Evolutionary conservation across 2,329 filamentous ascomycete species (phyloP), one percentile per base, ranked within the genome.

Genomic region (Pleurostoma richardsiae): DNA sequence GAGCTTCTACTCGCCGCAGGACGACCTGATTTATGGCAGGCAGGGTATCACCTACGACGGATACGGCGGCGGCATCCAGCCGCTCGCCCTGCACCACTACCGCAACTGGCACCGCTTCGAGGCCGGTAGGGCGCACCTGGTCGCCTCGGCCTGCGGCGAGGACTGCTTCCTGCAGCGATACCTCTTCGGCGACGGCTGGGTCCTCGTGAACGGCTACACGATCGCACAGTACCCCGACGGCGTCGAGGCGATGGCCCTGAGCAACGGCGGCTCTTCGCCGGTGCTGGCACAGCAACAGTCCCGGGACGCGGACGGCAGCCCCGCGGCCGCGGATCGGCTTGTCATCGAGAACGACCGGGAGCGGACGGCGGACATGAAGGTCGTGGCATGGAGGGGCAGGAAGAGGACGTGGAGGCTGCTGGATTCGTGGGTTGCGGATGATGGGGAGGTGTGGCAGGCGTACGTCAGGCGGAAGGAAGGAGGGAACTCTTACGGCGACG

Each of bases 51-150:
- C 64, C 33, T 70, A 68, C 31, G 79, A 84, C 49, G 60, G 73
- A 27, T 73, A 74, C 2, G 81, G 80, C 0, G 72, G 74, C 3
- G 77, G 77, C 1, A 61, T 71, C 28, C 63, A 67, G n/a, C 74
- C 77, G 0, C 62, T 83, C 10, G 80, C 73, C 43, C 64, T 84
- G 5, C 80, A 84, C 58, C 80, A 84, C 64, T 83, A 79, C 79
- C 82, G 81, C 59, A 77, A 72, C 10, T 83, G 79, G 77, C 80
- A 80, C 61, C 55, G 68, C 6, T 68, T 66, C 29, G 73, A 73
- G 42, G 67, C 82, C 39, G 68, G 70, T 41, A 67, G 71, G 47
- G 74, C 81, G 64, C 70, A 74, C 30, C 61, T 67, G 38, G 64
- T 79, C 10, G 63, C 70, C 5, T 59, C 70, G 7, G 58, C 80